These are phyloP conservation scores for Beauveria australis DNA, from an alignment of 2,329 filamentous ascomycete species.

Conservation along the genomic window DNA sequence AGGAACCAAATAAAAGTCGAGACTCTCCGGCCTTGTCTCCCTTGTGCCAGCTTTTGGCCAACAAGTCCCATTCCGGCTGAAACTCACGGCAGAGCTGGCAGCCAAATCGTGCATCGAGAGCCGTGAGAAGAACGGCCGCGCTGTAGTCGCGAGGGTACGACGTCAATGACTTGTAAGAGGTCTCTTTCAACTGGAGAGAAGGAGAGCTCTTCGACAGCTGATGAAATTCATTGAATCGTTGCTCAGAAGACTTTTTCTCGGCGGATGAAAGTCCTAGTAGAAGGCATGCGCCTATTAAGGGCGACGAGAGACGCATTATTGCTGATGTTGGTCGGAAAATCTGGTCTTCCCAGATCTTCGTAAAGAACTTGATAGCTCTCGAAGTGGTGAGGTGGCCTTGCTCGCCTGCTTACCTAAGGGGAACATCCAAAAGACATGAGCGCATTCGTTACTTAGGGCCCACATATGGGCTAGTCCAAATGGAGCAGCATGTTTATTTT, in stretches of 20 bases:
- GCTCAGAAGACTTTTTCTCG: conserved; percentile 53
- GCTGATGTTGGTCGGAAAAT: not conserved
- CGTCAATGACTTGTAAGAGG: conserved; percentile 67
- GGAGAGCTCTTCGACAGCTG: conserved; percentile 55
- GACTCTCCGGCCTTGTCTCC: conserved; percentile 70
- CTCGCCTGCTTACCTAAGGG: conserved; percentile 7
- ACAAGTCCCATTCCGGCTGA: conserved; percentile 85
- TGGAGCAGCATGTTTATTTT: conserved; percentile 5
- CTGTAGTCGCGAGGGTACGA: conserved; percentile 74
- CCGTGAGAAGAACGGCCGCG: conserved; percentile 75
- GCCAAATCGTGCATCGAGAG: conserved; percentile 72
- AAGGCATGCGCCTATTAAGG: conserved; percentile 56
- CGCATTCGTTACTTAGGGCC: not conserved
- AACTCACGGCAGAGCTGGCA: conserved; percentile 86
- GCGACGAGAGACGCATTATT: conserved; percentile 61
- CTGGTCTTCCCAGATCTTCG: not conserved
- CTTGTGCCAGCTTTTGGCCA: conserved; percentile 79
- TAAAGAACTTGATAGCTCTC: not conserved
- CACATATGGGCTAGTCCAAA: not conserved
- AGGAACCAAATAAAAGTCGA: conserved; percentile 67
- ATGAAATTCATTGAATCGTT: conserved; percentile 66
- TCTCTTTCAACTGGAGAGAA: conserved; percentile 72
- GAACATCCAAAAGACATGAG: not conserved
- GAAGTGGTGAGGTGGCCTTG: conserved; percentile 9
- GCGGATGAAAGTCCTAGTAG: conserved; percentile 52